Base-by-base conservation (phyloP, 495 filamentous ascomycete genomes). In the Haplographium delicatum region DNA sequence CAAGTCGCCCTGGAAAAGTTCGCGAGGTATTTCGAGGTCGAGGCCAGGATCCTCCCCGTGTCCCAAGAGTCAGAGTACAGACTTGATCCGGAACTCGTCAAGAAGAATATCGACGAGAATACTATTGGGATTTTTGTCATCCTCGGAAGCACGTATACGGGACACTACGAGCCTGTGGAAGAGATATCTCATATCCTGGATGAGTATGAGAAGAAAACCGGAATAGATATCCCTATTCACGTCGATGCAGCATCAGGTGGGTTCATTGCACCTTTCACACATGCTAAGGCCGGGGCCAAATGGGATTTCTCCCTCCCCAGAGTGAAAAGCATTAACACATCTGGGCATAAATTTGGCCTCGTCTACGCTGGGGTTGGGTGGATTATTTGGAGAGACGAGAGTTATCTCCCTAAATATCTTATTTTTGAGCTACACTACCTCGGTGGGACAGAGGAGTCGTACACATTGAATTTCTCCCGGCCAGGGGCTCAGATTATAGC, bases 101-200 rank as follows among this genome's bases (percentile, higher is more conserved):
- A 70, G 50, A 56, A 86, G 53, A 86, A 80, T 41, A 69, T 88
- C 27, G 84, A 89, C 54, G 84, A 89, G 62, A 88, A 89, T 46
- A 89, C 85, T 0, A 89, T 89, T 55, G 85, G 86, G 4, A 66
- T 89, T 3, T 89, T 89, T 62, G 80, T 84, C 2, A 89, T 88
- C 41, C 53, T 89, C 23, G 86, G 85, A 10, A 80, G 73, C 45
- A 89, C 86, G 0, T 89, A 88, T 47, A 89, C 85, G 0, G 85
- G 85, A 0, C 85, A 88, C 51, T 89, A 79, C 51, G 84, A 89
- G 66, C 86, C 85, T 0, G 85, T 89, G 1, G 79, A 86, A 54
- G 75, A 84, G 59, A 71, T 88, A 4, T 76, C 76, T 8, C 70
- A 78, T 19, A 71, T 86, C 16, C 71, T 88, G 5, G 84, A 89